These are phyloP conservation scores for Zangia roseola DNA, from an alignment of 768 basidiomycete genomes.

Conservation along the genomic window DNA sequence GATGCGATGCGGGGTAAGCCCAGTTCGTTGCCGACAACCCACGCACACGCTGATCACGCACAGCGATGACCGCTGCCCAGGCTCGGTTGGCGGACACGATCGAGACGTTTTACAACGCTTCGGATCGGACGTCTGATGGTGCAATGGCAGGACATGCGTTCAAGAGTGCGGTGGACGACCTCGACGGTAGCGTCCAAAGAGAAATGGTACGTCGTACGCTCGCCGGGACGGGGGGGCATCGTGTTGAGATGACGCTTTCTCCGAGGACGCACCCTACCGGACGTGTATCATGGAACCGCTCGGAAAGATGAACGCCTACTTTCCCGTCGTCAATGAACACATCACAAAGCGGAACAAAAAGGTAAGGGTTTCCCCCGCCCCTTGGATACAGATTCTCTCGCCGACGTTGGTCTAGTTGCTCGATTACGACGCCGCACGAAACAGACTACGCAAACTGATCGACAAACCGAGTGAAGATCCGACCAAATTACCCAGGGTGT, in stretches of 20 bases:
- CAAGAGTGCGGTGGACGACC: conserved; percentile 90
- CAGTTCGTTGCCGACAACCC: no score
- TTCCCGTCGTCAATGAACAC: conserved; percentile 90
- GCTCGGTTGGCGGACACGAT: conserved; percentile 90
- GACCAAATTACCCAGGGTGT: conserved; percentile 81
- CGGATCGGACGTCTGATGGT: conserved; percentile 82
- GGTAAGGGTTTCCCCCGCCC: conserved; percentile 42
- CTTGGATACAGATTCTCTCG: neutral
- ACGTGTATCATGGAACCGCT: conserved; percentile 94
- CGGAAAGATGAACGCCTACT: conserved; percentile 96
- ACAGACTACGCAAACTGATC: conserved; percentile 82
- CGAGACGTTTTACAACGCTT: conserved; percentile 86
- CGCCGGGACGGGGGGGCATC: conserved; percentile 1
- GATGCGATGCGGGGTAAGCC: conserved; percentile 93
- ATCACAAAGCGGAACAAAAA: conserved; percentile 96
- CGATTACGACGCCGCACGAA: conserved; percentile 93
- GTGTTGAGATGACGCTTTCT: neutral
- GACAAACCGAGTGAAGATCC: conserved; percentile 95
- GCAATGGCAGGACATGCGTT: conserved; percentile 98
- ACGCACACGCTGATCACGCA: neutral
- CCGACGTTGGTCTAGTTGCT: conserved; percentile 56
- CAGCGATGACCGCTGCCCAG: conserved; percentile 95
- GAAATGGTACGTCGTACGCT: conserved; percentile 69
- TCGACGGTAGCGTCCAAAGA: conserved; percentile 79
- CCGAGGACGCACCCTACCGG: conserved; percentile 88